Base-by-base conservation (phyloP, 495 filamentous ascomycete genomes). In the Parathielavia hyrcaniae region DNA sequence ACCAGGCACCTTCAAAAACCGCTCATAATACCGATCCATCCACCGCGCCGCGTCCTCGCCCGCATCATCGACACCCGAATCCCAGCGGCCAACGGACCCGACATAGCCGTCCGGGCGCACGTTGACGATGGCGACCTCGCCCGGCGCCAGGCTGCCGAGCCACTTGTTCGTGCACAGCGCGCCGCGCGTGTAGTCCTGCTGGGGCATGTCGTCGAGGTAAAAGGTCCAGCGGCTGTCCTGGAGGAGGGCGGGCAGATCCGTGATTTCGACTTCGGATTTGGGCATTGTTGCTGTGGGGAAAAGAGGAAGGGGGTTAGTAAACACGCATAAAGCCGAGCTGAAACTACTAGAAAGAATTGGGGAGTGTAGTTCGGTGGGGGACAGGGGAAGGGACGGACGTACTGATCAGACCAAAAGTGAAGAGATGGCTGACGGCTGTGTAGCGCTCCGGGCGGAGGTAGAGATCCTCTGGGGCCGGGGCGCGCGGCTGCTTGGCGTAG, bases 51-150 rank as follows among this genome's bases (percentile, higher is more conserved):
- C 79, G 41, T 73, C 67, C 39, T 69, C 64, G 17, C 74, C 81
- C 2, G 70, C 66, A 8, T 75, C 74, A 7, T 70, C 67, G n/a
- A 67, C 65, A 23, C 66, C 71, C 6, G 73, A 66, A 47, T 73
- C 70, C 81, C 81, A 87, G 19, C 71, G 70, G 13, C 76, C 75
- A 34, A 84, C 74, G 17, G 75, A 78, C 10, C 84, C 85, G 22
- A 86, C 77, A 69, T 88, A 87, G 23, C 84, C 84, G 68, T 88
- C 86, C 1, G 85, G 85, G 34, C 86, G 75, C 6, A 88, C 77
- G 62, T 82, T 80, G 45, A 83, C 78, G 30, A 86, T 75, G 26
- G 75, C 78, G 14, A 82, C 77, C 53, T 83, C 75, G 8, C 75
- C 73, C 2, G 69, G 69, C 0, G 67, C 67, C 19, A 86, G 56